Base-by-base conservation (phyloP, 139 green algal species). In the Micromonas commoda region DNA sequence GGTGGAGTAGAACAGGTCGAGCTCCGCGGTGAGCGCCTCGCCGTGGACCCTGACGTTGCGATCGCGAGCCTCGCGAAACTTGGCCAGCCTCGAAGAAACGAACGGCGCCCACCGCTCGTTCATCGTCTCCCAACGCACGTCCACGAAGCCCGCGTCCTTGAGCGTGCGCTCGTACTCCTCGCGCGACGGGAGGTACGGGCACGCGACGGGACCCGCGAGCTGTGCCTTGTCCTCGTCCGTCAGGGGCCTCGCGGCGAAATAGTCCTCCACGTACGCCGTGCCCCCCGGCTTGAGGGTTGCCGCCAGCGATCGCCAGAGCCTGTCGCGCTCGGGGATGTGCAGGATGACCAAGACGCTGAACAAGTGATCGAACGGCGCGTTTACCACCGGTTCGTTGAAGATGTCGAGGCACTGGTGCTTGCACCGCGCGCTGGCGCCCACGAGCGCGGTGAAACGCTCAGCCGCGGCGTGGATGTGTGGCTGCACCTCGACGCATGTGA, bases 181-280 rank as follows among this genome's bases (percentile, higher is more conserved):
- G 9, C 24, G 13, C 5, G 61, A 33, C 61, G 28, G 61, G 13
- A 33, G 16, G n/a, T 33, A 31, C n/a, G 61, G 61, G 28, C 61
- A 69, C 26, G 61, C 61, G 61, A 69, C 61, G 13, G 61, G n/a
- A 6, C 61, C 61, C 9, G 61, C 61, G 61, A 69, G 61, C 61
- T 69, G 26, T 6, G 13, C 5, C 61, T 37, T 33, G 28, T 69
- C 61, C 26, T 33, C 26, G 13, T 9, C 61, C 13, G 26, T 69
- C 26, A 69, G 61, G 13, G n/a, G n/a, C 28, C 9, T 20, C 24
- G 13, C 13, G 6, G 61, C 61, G 61, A 37, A 69, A 20, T 69
- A 69, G 16, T 69, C 61, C 61, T 69, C 61, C 26, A 69, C 26
- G 61, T 69, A 69, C 13, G 24, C 26, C 26, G 5, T 13, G 9